These are phyloP conservation scores for Pelargonium fulgidum DNA, from an alignment of 441 rosid genomes.

Conservation along the genomic window DNA sequence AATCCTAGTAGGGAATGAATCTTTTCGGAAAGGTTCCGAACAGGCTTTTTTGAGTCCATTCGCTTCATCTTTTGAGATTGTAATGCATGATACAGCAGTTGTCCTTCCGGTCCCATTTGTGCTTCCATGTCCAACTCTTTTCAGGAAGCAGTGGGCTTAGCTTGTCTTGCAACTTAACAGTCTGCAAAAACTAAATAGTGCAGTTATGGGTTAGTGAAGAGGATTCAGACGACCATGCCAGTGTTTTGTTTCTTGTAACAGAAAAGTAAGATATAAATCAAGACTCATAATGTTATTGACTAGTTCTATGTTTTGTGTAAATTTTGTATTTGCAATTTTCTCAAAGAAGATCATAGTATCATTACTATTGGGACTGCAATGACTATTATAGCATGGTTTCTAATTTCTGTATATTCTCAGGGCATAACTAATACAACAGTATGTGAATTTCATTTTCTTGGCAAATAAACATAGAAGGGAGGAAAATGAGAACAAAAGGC, in stretches of 20 bases:
- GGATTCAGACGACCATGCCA: no score
- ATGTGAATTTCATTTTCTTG: no score
- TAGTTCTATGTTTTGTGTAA: no score
- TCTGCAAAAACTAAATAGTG: not conserved
- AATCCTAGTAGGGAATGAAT: conserved; percentile 64
- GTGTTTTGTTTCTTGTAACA: no score
- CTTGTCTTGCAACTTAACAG: conserved; percentile 7
- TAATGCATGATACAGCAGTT: not conserved
- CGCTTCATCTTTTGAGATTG: conserved; percentile 19
- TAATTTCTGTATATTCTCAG: not conserved
- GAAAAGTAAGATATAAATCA: not conserved
- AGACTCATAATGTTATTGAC: not conserved
- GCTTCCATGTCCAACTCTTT: conserved; percentile 1
- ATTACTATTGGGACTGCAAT: not conserved
- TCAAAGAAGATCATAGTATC: not conserved
- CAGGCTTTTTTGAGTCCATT: conserved; percentile 36
- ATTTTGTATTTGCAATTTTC: no score
- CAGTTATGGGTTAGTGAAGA: not conserved
- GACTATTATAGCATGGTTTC: not conserved
- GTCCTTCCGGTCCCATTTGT: conserved; percentile 5
- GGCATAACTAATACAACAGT: not conserved
- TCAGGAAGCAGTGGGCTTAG: not conserved
- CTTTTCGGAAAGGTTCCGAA: conserved; percentile 38
- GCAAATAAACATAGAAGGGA: not conserved
- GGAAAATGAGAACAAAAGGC: not conserved